Conservation (phyloP, 495 filamentous ascomycete genomes). For the Rhypophila decipiens region DNA sequence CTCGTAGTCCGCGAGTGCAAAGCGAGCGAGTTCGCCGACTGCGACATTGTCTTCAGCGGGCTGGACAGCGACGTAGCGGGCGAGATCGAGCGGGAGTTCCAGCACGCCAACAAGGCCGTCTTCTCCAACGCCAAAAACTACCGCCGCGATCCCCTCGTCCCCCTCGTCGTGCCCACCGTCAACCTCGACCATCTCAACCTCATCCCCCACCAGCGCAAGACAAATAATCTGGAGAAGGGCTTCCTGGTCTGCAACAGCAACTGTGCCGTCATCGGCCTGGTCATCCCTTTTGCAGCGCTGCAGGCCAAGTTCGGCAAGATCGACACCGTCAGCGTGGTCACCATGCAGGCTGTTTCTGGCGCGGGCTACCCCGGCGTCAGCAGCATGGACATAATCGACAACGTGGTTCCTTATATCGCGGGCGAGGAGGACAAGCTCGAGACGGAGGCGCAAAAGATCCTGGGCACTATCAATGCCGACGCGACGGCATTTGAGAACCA, state of each 20-base stretch:
- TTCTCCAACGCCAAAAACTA: slow-evolving; percentile 92
- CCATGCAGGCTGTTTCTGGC: slow-evolving; percentile 81
- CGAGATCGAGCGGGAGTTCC: slow-evolving; percentile 74
- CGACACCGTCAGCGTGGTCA: slow-evolving; percentile 71
- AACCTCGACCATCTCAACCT: slow-evolving; percentile 73
- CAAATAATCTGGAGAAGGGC: slow-evolving; percentile 62
- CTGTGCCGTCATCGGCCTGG: slow-evolving; percentile 83
- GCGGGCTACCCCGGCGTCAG: slow-evolving; percentile 85
- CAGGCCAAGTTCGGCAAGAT: slow-evolving; percentile 70
- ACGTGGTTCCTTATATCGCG: slow-evolving; percentile 79
- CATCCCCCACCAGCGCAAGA: slow-evolving; percentile 67
- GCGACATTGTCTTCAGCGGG: slow-evolving; percentile 86
- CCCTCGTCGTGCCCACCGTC: slow-evolving; percentile 78
- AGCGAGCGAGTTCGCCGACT: slow-evolving; percentile 67
- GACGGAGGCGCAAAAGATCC: slow-evolving; percentile 79
- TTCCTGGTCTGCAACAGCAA: slow-evolving; percentile 88
- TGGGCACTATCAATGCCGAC: slow-evolving; percentile 59
- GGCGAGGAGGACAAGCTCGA: slow-evolving; percentile 87
- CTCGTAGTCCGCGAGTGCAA: slow-evolving; percentile 70
- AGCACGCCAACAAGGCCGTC: slow-evolving; percentile 68
- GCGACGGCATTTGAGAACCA: slow-evolving; percentile 62
- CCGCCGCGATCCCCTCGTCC: slow-evolving; percentile 74
- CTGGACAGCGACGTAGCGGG: slow-evolving; percentile 78
- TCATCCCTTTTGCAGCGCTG: slow-evolving; percentile 81
- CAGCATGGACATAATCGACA: slow-evolving; percentile 67